Evolutionary conservation across 805 yeast species (phyloP), one percentile per base, ranked within the genome.

Genomic region (Ascoidea asiatica): DNA sequence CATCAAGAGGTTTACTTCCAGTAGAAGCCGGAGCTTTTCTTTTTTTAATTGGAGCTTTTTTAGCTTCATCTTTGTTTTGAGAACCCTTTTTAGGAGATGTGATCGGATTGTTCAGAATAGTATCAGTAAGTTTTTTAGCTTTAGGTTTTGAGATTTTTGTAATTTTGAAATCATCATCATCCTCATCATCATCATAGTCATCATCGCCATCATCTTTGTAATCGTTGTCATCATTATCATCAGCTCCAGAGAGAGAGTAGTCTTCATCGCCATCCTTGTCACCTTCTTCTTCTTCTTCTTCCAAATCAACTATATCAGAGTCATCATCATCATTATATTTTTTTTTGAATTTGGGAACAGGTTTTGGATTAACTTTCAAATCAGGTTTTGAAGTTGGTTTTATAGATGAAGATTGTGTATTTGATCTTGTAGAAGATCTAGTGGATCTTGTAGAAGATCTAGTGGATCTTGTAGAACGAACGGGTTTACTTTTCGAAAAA

Each of bases 1-100:
- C 79, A 21, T 67, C 71, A 0, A 81, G 85, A 11, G 72, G 56
- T 2, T 53, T 44, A 3, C 60, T 65, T 4, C 50, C 50, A 19
- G 51, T 46, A 5, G 29, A 19, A 3, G 47, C 7, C 13, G 48
- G 44, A 15, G 37, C 29, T 43, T 36, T 45, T 40, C 41, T 39
- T 41, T 42, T 42, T 42, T 40, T 15, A 15, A 40, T 37, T 29
- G 48, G 42, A 5, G 44, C 36, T 29, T 39, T 41, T 38, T 45
- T 42, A 18, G 40, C 15, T 42, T 43, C 38, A n/a, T 42, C 39
- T 33, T 18, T 20, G 21, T 35, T 44, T 43, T 44, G 45, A 4
- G 43, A 19, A 37, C 41, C 37, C 15, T 42, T 29, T 45, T 48
- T 22, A 15, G 21, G n/a, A n/a, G n/a, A n/a, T n/a, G n/a, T n/a